Base-by-base conservation (phyloP, 176 grass and related monocot genomes). In the Echinochloa phyllopogon region DNA sequence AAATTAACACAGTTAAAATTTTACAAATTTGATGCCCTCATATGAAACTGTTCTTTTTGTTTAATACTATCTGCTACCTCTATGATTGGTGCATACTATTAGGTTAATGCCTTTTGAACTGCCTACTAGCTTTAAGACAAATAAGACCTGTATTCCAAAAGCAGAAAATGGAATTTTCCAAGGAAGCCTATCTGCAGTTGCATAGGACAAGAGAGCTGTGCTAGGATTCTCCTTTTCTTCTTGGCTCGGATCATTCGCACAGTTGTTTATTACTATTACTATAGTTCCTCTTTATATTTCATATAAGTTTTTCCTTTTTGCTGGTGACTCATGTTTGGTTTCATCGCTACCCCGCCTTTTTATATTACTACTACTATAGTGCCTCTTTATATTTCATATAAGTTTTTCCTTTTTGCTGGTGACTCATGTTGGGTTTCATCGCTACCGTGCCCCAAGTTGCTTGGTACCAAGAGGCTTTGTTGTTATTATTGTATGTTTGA, bases 11-110 rank as follows among this genome's bases (percentile, higher is more conserved):
- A 3, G 6, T 67, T 61, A 57, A 24, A 24, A 72, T 4, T 10
- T 27, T 48, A 36, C 42, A 88, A 91, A 85, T 73, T 44, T 80
- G 12, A 15, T 91, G 41, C 51, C 20, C 39, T 76, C 38, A 61
- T 83, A 6, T 6, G 53, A 77, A 82, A 23, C 29, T 47, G 4
- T 6, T 20, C 61, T 69, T 58, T 39, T 82, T 75, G 60, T 82
- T 82, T 16, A 69, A 70, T 51, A 51, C 50, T 48, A 25, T 75
- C 62, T 63, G 21, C 52, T 18, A n/a, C 73, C 14, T 65, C 38
- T 40, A 38, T 71, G 45, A 53, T 72, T 44, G 55, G 36, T 79
- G 72, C 10, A 76, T 57, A 66, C 20, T 38, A 3, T 61, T 48
- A 40, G 6, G 21, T 80, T 75, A 47, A 27, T 80, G 16, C 20